These are phyloP conservation scores for Gentiana dahurica DNA, from an alignment of 257 asterid species.

Conservation along the genomic window DNA sequence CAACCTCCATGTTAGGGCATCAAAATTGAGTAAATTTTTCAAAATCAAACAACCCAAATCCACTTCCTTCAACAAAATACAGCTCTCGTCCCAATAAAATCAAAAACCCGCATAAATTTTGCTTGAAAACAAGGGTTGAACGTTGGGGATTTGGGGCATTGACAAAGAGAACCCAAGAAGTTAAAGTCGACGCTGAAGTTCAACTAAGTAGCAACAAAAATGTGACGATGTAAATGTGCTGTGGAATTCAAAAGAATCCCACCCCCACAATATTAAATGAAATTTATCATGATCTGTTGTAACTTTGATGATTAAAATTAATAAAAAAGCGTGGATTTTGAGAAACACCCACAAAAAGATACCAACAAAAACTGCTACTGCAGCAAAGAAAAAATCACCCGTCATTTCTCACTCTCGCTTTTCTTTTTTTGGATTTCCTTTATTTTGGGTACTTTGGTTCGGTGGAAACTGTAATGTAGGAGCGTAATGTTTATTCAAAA, in stretches of 20 bases:
- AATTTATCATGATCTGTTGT: constrained; percentile 12
- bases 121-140: constrained; percentile 11
- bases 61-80: constrained; percentile 7
- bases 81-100: constrained; percentile 3
- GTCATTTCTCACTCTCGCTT: constrained; percentile 4
- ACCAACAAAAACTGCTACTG: constrained; percentile 5
- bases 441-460: constrained; percentile 6
- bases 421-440: constrained; percentile 1
- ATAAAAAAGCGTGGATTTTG: constrained; percentile 2
- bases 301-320: constrained; percentile 4
- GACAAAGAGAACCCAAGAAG: constrained; percentile 15
- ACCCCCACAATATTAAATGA: constrained; percentile 21
- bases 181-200: constrained; percentile 17
- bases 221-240: constrained; percentile 51
- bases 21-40: constrained; percentile 3
- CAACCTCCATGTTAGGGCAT: constrained; percentile 43
- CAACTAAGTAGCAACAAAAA: constrained; percentile 16
- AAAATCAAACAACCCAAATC: constrained; percentile 4
- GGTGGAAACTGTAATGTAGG: constrained; percentile 10
- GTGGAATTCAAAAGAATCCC: constrained; percentile 48
- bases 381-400: constrained; percentile 13
- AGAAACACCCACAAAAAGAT: constrained; percentile 8
- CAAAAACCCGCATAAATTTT: constrained; percentile 3
- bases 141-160: constrained; percentile 17
- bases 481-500: constrained; percentile 3